phyloP scores from a whole-genome alignment of 2,329 filamentous ascomycete species.

The Neofusicoccum ribis region DNA sequence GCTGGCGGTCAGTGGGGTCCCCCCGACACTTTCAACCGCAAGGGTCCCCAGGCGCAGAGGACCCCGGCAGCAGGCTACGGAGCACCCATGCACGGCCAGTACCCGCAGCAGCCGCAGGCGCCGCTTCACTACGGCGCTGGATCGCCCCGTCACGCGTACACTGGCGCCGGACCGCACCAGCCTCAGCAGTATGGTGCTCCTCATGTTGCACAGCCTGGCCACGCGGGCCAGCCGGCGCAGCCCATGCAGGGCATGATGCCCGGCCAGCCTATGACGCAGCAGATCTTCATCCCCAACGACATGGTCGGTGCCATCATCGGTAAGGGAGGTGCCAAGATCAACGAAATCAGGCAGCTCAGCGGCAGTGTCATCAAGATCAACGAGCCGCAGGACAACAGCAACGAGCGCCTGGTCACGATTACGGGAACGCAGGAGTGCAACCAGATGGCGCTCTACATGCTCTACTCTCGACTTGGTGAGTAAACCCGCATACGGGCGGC shows the following conservation, averaged over 20 bases:
- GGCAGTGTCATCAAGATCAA: slow-evolving; percentile 99
- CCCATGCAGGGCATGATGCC: slow-evolving; percentile 71
- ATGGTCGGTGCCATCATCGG: slow-evolving; percentile 99
- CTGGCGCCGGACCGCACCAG: slow-evolving; percentile 75
- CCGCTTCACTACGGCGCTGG: slow-evolving; percentile 76
- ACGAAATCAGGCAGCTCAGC: slow-evolving; percentile 94
- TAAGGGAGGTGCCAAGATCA: slow-evolving; percentile 98
- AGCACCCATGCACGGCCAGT: slow-evolving; percentile 71
- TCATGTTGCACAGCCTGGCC: slow-evolving; percentile 51
- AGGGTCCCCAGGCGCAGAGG: slow-evolving; percentile 60
- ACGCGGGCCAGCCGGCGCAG: slow-evolving; percentile 71
- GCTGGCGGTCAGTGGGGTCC: slow-evolving; percentile 91
- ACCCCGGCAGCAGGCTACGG: slow-evolving; percentile 66
- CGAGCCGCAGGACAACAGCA: slow-evolving; percentile 98
- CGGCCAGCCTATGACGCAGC: slow-evolving; percentile 87
- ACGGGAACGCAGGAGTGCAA: slow-evolving; percentile 98
- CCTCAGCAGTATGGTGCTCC: slow-evolving; percentile 66
- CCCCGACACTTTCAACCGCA: slow-evolving; percentile 67
- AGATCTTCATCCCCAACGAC: slow-evolving; percentile 98
- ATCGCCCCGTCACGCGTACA: slow-evolving; percentile 72
- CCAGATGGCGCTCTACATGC: slow-evolving; percentile 99
- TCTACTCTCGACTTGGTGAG: slow-evolving; percentile 93
- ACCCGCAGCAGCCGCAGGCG: slow-evolving; percentile 54
- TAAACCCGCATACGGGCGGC: background rate
- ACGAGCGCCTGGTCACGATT: slow-evolving; percentile 94